Conservation (phyloP, 345 rosid species). For the Erucastrum elatum region DNA sequence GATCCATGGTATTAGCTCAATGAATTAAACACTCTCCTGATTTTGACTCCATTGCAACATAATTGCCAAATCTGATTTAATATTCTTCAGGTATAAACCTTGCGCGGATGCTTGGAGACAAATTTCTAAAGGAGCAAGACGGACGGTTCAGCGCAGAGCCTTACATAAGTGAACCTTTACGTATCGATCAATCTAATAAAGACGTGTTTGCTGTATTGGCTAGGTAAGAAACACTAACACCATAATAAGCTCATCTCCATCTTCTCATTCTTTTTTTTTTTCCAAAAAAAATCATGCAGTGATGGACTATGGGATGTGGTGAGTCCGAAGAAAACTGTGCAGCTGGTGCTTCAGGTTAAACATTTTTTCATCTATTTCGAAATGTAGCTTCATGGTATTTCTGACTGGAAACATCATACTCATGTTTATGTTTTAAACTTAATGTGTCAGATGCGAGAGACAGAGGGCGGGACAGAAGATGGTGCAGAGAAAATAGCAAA, state of each 20-base stretch:
- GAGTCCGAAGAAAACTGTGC: conserved; percentile 65
- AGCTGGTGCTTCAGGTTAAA: conserved; percentile 69
- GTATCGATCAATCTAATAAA: conserved; percentile 51
- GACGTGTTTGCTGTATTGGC: conserved; percentile 74
- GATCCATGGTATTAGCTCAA: conserved; percentile 55
- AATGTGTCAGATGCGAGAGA: conserved; percentile 56
- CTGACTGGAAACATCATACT: conserved; percentile 3
- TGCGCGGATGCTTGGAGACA: conserved; percentile 97
- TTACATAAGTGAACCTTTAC: conserved; percentile 68
- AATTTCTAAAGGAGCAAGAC: conserved; percentile 86
- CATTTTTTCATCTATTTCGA: neutral
- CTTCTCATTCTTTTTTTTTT: neutral
- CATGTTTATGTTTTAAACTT: conserved; percentile 12
- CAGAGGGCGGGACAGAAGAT: conserved; percentile 44
- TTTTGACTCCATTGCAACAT: neutral
- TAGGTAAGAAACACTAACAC: conserved; percentile 52
- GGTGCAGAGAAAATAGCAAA: conserved; percentile 73
- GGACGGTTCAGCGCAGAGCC: conserved; percentile 84
- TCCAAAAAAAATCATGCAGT: conserved; percentile 43
- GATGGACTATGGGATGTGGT: conserved; percentile 97
- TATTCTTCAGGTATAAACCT: conserved; percentile 74
- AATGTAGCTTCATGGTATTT: neutral
- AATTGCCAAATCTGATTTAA: neutral
- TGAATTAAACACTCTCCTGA: conserved; percentile 3
- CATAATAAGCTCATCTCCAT: neutral